Conservation (phyloP, 2,329 filamentous ascomycete genomes). For the Tolypocladium guangdongense region DNA sequence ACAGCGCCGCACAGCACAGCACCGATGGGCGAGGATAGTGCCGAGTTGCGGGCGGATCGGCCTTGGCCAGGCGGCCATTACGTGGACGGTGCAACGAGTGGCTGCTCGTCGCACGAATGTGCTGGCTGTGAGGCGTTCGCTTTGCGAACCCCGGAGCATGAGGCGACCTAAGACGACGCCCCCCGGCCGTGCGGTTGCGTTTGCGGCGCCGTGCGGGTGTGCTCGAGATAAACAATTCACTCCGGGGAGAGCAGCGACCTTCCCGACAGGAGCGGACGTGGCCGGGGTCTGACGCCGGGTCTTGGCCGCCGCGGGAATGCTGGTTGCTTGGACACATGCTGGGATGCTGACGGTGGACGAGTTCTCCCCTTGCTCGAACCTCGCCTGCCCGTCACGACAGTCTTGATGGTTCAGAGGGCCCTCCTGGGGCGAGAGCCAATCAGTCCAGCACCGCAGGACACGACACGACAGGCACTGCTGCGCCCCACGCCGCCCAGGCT, state of each 20-base stretch:
- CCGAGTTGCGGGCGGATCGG: neutral
- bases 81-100: neutral
- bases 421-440: conserved; percentile 16
- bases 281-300: neutral
- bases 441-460: conserved; percentile 18
- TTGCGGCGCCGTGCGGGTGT: neutral
- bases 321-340: neutral
- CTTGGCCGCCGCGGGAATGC: neutral
- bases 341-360: neutral
- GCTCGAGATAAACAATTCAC: too few relatives aligned
- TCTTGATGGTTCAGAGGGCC: neutral
- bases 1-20: neutral
- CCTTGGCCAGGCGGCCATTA: neutral
- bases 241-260: neutral
- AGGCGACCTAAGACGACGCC: neutral
- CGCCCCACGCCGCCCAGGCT: conserved; percentile 13
- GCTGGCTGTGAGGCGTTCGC: neutral
- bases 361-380: neutral
- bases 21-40: neutral
- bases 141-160: neutral
- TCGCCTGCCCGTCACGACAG: neutral
- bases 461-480: conserved; percentile 10
- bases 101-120: neutral
- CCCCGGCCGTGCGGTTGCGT: neutral
- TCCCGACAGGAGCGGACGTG: neutral